Conservation (phyloP, 306 rosid species). For the Quillaja saponaria region DNA sequence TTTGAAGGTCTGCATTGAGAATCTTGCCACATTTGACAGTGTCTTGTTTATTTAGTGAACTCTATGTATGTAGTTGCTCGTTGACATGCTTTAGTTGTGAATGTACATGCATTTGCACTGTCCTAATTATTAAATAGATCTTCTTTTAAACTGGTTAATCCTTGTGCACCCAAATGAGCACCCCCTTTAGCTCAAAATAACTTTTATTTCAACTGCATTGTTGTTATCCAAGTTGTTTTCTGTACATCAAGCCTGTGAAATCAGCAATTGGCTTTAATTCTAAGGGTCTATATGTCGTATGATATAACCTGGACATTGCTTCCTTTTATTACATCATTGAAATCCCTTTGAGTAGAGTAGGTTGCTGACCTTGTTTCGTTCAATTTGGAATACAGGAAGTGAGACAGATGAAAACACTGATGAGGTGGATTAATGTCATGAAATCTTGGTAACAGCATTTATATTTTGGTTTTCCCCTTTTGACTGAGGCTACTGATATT, state of each 20-base stretch:
- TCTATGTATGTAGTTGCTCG: not conserved
- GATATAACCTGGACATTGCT: conserved; percentile 1
- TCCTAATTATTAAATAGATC: no score
- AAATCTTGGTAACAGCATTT: conserved; percentile 25
- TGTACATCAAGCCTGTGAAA: not conserved
- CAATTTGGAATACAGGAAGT: conserved; percentile 49
- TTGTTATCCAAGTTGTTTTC: conserved; percentile 14
- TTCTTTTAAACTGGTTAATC: no score
- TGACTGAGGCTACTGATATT: conserved; percentile 24
- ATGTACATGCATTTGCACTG: no score
- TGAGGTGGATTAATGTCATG: conserved; percentile 37
- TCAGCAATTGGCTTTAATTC: not conserved
- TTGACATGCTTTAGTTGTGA: no score
- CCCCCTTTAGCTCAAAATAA: no score
- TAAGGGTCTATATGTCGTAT: not conserved
- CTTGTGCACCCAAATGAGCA: no score
- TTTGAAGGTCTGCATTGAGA: conserved; percentile 10
- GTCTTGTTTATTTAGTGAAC: not conserved
- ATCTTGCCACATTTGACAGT: not conserved
- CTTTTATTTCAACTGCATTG: not conserved
- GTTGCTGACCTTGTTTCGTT: conserved; percentile 24
- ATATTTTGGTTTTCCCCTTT: conserved; percentile 16
- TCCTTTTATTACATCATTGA: conserved; percentile 8
- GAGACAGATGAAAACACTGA: conserved; percentile 42
- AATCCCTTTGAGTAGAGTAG: conserved; percentile 3